Conservation (phyloP, 2,329 filamentous ascomycete genomes). For the Bimuria novae-zelandiae region DNA sequence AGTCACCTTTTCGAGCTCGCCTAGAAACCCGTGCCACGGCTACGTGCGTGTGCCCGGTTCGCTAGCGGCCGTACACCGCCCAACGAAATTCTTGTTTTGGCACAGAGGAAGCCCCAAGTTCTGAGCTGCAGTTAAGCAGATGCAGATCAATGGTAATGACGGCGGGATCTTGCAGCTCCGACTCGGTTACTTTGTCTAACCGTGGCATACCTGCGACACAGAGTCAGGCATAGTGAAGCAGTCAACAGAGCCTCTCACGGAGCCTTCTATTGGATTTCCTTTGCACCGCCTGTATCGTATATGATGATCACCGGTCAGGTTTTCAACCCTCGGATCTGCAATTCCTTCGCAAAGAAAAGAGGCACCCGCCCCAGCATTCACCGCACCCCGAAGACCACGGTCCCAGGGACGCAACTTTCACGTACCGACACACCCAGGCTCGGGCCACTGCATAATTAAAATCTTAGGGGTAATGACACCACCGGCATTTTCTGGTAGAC, state of each 20-base stretch:
- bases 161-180: not conserved
- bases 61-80: conserved; percentile 1
- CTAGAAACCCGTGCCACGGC: not conserved
- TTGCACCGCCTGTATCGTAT: not conserved
- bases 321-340: not conserved
- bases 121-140: not conserved
- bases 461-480: not conserved
- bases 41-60: not conserved
- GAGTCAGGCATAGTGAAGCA: not conserved
- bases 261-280: not conserved
- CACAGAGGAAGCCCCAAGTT: not conserved
- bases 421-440: not conserved
- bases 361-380: not conserved
- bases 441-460: conserved; percentile 4
- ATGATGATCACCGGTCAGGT: not conserved
- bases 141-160: not conserved
- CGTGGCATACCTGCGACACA: not conserved
- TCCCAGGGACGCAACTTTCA: not conserved
- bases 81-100: not conserved
- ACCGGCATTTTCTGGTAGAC: not conserved
- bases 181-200: not conserved
- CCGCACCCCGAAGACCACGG: not conserved
- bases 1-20: not conserved
- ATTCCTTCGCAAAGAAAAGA: not conserved
- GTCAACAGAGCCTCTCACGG: not conserved